These are phyloP conservation scores for Tolypocladium cylindrosporum DNA, from an alignment of 2,329 filamentous ascomycete genomes.

Conservation along the genomic window DNA sequence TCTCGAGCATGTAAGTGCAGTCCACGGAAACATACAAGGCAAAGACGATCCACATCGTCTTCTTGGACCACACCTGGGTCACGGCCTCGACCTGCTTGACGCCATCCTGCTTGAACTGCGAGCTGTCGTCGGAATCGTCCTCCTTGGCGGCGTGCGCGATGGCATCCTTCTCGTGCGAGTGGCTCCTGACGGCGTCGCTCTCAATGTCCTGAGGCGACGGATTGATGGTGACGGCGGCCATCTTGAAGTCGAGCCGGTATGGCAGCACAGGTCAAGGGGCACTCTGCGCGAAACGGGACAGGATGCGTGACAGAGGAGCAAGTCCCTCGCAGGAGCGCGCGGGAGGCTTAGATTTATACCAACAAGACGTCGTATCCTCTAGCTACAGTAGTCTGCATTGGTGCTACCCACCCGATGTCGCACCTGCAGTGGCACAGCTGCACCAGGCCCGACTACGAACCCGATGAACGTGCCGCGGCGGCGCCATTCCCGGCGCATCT, in stretches of 20 bases:
- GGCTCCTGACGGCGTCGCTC: background rate
- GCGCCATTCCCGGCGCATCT: background rate
- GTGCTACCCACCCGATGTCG: no score
- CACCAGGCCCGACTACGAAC: background rate
- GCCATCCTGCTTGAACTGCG: slow-evolving; percentile 24
- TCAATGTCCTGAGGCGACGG: background rate
- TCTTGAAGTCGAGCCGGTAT: background rate
- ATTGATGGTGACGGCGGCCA: background rate
- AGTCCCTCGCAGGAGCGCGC: background rate
- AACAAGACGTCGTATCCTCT: background rate
- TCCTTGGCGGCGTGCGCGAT: background rate
- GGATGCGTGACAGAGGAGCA: background rate
- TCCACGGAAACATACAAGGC: slow-evolving; percentile 20
- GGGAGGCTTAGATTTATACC: background rate
- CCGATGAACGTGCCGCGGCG: background rate
- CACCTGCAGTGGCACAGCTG: background rate
- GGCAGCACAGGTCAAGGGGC: no score
- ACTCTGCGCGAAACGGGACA: background rate
- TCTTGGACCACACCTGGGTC: slow-evolving; percentile 27
- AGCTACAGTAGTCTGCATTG: background rate
- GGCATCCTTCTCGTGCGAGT: background rate
- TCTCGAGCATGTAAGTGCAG: background rate
- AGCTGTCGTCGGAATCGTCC: slow-evolving; percentile 10
- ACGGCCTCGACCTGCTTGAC: slow-evolving; percentile 28
- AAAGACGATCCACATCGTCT: slow-evolving; percentile 27